Conservation (phyloP, 2,329 filamentous ascomycete genomes). For the Sclerotinia sclerotiorum region DNA sequence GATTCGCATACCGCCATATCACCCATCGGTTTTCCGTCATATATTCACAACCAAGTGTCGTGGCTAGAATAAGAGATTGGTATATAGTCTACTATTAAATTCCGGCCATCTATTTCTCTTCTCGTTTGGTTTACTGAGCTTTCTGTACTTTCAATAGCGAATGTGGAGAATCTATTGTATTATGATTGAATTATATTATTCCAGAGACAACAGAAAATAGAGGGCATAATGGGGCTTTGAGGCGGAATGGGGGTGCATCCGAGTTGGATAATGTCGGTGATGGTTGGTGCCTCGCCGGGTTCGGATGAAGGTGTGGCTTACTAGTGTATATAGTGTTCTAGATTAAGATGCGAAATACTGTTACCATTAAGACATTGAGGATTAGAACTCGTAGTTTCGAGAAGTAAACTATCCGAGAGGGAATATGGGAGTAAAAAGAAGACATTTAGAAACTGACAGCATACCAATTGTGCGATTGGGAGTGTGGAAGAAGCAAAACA, state of each 20-base stretch:
- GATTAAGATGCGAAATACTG: conserved; percentile 38
- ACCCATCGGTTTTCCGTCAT: too few species aligned
- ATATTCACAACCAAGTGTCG: conserved; percentile 58
- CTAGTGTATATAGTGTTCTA: conserved; percentile 56
- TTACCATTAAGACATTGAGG: conserved; percentile 57
- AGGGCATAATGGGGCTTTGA: conserved; percentile 65
- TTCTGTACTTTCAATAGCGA: neutral
- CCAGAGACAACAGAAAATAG: conserved; percentile 69
- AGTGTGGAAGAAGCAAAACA: too few species aligned
- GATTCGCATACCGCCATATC: conserved; percentile 52
- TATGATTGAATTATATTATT: conserved; percentile 77
- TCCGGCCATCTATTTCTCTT: conserved; percentile 60
- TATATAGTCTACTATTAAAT: conserved; percentile 62
- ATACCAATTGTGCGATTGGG: too few species aligned
- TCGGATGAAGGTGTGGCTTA: conserved; percentile 65
- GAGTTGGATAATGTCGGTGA: conserved; percentile 52
- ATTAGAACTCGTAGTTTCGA: neutral
- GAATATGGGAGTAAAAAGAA: too few species aligned
- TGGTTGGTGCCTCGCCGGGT: conserved; percentile 61
- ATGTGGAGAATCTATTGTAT: conserved; percentile 67
- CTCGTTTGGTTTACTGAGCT: conserved; percentile 35
- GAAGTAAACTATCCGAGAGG: too few species aligned
- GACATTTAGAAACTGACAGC: too few species aligned
- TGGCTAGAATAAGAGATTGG: conserved; percentile 61
- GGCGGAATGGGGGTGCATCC: conserved; percentile 71